These are phyloP conservation scores for Starmerella bombi DNA, from an alignment of 805 yeast genomes.

Conservation along the genomic window DNA sequence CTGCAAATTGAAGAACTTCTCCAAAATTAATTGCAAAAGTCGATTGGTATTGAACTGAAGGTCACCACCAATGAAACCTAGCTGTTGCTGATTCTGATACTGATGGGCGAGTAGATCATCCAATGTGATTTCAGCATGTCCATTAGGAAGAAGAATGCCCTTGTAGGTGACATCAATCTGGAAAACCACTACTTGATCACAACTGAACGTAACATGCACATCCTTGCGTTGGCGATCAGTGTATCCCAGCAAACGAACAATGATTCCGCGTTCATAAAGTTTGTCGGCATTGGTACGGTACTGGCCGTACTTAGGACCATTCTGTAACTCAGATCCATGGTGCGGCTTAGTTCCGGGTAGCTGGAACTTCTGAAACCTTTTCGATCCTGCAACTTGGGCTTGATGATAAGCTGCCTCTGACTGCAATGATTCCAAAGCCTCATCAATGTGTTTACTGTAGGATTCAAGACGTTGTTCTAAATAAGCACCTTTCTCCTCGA, in stretches of 20 bases:
- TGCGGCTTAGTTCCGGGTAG: constrained; percentile 8
- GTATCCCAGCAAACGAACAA: constrained; percentile 46
- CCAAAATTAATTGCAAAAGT: constrained; percentile 55
- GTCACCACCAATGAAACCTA: constrained; percentile 52
- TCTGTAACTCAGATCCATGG: neutral
- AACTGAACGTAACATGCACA: constrained; percentile 59
- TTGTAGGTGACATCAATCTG: constrained; percentile 65
- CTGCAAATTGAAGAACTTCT: constrained; percentile 42
- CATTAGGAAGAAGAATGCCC: constrained; percentile 41
- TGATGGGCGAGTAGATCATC: constrained; percentile 63
- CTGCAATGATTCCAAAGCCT: constrained; percentile 39
- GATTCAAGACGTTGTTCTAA: constrained; percentile 32
- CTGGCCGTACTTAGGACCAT: constrained; percentile 54
- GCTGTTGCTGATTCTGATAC: constrained; percentile 45
- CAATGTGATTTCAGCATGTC: constrained; percentile 42
- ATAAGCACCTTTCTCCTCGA: constrained; percentile 36
- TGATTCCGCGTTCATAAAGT: constrained; percentile 57
- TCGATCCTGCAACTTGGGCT: constrained; percentile 22
- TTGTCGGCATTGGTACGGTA: constrained; percentile 64
- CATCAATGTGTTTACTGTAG: constrained; percentile 38
- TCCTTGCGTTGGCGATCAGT: constrained; percentile 42
- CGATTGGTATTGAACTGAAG: constrained; percentile 57
- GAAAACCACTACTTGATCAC: constrained; percentile 61
- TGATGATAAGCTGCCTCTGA: constrained; percentile 25
- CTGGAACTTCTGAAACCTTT: constrained; percentile 29